phyloP scores from a whole-genome alignment of 2,329 filamentous ascomycete genomes.

The Didymella pinodella region DNA sequence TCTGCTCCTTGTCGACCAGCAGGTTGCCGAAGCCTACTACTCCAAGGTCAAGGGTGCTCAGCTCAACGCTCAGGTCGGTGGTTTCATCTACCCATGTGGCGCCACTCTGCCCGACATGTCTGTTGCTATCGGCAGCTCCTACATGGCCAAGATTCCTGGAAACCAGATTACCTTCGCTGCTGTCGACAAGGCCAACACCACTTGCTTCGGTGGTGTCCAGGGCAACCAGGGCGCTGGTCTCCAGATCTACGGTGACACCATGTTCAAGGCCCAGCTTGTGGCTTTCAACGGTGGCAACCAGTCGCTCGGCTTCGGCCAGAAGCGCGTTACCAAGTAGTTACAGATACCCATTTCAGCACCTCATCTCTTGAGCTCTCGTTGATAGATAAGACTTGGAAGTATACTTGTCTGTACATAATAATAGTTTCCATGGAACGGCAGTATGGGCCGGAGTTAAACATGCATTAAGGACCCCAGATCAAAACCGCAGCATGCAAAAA shows the following conservation, averaged over 20 bases:
- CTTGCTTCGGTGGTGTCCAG: slow-evolving; percentile 75
- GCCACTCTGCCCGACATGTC: slow-evolving; percentile 54
- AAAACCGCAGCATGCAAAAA: neutral
- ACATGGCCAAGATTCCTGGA: slow-evolving; percentile 66
- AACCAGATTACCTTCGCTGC: slow-evolving; percentile 51
- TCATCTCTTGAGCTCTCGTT: slow-evolving; percentile 13
- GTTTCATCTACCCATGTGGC: slow-evolving; percentile 56
- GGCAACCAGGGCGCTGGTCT: slow-evolving; percentile 60
- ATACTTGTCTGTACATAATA: slow-evolving; percentile 22
- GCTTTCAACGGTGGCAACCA: slow-evolving; percentile 65
- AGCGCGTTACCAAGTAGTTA: slow-evolving; percentile 16
- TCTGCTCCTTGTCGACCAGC: slow-evolving; percentile 66
- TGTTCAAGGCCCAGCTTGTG: slow-evolving; percentile 68
- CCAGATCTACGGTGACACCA: slow-evolving; percentile 70
- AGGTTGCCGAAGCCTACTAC: slow-evolving; percentile 60
- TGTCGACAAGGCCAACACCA: slow-evolving; percentile 54
- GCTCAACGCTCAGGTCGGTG: slow-evolving; percentile 49
- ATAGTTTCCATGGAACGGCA: slow-evolving; percentile 7
- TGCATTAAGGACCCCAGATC: neutral
- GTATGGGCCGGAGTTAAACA: neutral
- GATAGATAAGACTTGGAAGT: slow-evolving; percentile 12
- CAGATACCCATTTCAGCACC: neutral
- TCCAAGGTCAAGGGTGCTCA: slow-evolving; percentile 50
- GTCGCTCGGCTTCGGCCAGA: slow-evolving; percentile 61
- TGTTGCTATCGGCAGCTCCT: slow-evolving; percentile 64